phyloP scores from a whole-genome alignment of 805 yeast species.

The Brettanomyces sp. region DNA sequence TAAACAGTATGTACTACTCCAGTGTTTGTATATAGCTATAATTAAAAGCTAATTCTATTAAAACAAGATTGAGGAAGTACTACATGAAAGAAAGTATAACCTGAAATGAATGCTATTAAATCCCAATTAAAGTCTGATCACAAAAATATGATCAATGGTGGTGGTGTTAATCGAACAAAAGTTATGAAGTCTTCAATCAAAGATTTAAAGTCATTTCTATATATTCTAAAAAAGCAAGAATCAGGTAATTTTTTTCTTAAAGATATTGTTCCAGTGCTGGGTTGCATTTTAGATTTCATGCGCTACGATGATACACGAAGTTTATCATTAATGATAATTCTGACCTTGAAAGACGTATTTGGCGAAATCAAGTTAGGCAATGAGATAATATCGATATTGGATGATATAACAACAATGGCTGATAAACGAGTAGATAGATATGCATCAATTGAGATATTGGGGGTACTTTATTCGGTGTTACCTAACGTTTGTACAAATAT shows the following conservation, averaged over 20 bases:
- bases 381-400: conserved; percentile 6
- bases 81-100: too few relatives aligned
- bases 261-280: conserved; percentile 1
- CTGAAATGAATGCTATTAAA: too few relatives aligned
- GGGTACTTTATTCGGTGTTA: conserved; percentile 16
- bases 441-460: conserved; percentile 9
- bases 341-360: background rate
- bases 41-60: too few relatives aligned
- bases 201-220: background rate
- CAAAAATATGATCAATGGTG: too few relatives aligned
- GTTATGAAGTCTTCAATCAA: background rate
- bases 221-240: background rate
- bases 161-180: too few relatives aligned
- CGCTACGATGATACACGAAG: conserved; percentile 3
- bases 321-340: conserved; percentile 4
- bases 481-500: conserved; percentile 9
- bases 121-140: too few relatives aligned
- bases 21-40: too few relatives aligned
- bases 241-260: background rate
- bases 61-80: too few relatives aligned
- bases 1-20: too few relatives aligned
- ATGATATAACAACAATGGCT: conserved; percentile 8
- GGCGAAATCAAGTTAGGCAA: background rate
- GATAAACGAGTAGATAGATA: conserved; percentile 7
- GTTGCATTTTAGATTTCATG: conserved; percentile 2